phyloP scores from a whole-genome alignment of 2,329 filamentous ascomycete species.

The Allantophomopsis cytisporea region DNA sequence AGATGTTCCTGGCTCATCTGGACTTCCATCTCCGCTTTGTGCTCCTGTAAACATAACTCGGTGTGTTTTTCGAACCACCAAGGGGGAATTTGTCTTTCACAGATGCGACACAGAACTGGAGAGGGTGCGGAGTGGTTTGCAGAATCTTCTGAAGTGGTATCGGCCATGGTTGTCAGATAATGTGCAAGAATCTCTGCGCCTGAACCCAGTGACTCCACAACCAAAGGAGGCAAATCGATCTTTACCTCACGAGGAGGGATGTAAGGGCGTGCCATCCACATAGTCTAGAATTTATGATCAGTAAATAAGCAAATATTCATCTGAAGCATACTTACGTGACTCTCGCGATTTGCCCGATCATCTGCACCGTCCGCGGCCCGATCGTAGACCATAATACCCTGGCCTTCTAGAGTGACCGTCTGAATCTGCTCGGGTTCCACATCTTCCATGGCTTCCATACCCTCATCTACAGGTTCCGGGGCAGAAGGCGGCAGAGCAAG shows the following conservation, averaged over 20 bases:
- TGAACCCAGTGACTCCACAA: slow-evolving; percentile 87
- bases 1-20: slow-evolving; percentile 90
- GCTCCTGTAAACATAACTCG: slow-evolving; percentile 88
- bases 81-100: slow-evolving; percentile 88
- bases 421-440: slow-evolving; percentile 29
- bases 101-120: slow-evolving; percentile 88
- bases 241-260: slow-evolving; percentile 82
- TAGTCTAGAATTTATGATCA: slow-evolving; percentile 49
- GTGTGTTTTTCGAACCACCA: slow-evolving; percentile 99
- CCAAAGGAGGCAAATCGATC: slow-evolving; percentile 78
- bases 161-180: slow-evolving; percentile 80
- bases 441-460: slow-evolving; percentile 17
- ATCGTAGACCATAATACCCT: slow-evolving; percentile 98
- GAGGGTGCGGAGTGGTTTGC: slow-evolving; percentile 66
- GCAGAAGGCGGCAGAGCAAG: slow-evolving; percentile 30
- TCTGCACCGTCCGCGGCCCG: slow-evolving; percentile 54
- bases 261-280: slow-evolving; percentile 99
- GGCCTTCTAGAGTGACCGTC: slow-evolving; percentile 74
- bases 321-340: slow-evolving; percentile 55
- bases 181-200: slow-evolving; percentile 90
- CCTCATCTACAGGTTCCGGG: slow-evolving; percentile 8
- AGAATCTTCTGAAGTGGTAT: slow-evolving; percentile 65
- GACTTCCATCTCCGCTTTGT: slow-evolving; percentile 93
- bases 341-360: slow-evolving; percentile 32
- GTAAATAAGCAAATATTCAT: slow-evolving; percentile 1